These are phyloP conservation scores for Phytophthora idaei DNA, from an alignment of 352 stramenopile species.

Conservation along the genomic window DNA sequence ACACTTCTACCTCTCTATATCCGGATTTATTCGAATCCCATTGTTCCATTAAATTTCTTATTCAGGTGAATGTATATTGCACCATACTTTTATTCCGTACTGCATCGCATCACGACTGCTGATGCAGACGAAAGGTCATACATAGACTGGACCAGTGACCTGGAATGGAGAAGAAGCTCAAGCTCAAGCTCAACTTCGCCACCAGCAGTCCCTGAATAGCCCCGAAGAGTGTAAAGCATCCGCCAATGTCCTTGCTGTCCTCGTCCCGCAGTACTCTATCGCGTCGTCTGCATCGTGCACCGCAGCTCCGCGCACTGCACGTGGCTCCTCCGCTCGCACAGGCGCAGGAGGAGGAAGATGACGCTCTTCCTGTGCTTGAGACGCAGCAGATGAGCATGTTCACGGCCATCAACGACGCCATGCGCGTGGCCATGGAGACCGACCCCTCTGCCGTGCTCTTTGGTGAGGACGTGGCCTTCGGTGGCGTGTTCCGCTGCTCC, in stretches of 20 bases:
- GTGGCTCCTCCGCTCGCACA: slow-evolving; percentile 16
- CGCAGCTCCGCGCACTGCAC: slow-evolving; percentile 12
- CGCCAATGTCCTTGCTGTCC: slow-evolving; percentile 25
- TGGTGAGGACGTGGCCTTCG: slow-evolving; percentile 98
- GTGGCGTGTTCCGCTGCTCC: slow-evolving; percentile 98
- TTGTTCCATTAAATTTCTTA: not conserved
- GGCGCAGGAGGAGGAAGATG: slow-evolving; percentile 23
- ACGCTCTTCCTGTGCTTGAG: slow-evolving; percentile 37
- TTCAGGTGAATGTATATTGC: not conserved
- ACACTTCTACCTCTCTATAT: not conserved
- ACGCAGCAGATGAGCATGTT: slow-evolving; percentile 93
- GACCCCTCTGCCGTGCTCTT: slow-evolving; percentile 94
- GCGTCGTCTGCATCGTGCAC: slow-evolving; percentile 5
- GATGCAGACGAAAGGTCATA: slow-evolving; percentile 35
- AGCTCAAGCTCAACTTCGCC: slow-evolving; percentile 16
- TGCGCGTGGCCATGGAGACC: slow-evolving; percentile 89
- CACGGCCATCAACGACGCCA: slow-evolving; percentile 92
- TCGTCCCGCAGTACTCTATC: not conserved
- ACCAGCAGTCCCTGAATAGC: slow-evolving; percentile 24
- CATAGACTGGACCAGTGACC: slow-evolving; percentile 4
- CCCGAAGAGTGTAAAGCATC: not conserved
- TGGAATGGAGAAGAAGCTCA: slow-evolving; percentile 8
- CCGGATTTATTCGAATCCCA: not conserved
- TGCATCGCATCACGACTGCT: slow-evolving; percentile 32
- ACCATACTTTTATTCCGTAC: slow-evolving; percentile 2